These are phyloP conservation scores for Aspergillus affinis DNA, from an alignment of 495 filamentous ascomycete species.

Conservation along the genomic window DNA sequence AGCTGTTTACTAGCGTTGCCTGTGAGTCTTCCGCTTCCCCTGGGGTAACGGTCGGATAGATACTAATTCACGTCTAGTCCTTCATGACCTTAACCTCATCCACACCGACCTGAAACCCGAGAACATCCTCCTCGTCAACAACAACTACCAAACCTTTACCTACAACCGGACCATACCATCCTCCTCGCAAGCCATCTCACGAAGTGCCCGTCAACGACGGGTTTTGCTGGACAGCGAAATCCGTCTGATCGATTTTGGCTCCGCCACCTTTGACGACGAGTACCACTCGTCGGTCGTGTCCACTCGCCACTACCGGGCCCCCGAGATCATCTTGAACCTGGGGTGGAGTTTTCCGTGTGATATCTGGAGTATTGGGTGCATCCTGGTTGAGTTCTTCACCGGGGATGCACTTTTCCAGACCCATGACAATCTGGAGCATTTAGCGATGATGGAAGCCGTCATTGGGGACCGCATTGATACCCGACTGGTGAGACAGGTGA, in stretches of 20 bases:
- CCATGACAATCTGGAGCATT: slow-evolving; percentile 94
- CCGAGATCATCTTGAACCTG: slow-evolving; percentile 94
- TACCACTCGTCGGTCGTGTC: slow-evolving; percentile 98
- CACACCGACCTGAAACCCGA: slow-evolving; percentile 98
- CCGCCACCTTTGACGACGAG: slow-evolving; percentile 96
- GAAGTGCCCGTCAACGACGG: slow-evolving; percentile 80
- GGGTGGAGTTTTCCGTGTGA: slow-evolving; percentile 98
- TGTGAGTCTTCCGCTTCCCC: slow-evolving; percentile 59
- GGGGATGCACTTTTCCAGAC: slow-evolving; percentile 98
- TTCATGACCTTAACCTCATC: slow-evolving; percentile 96
- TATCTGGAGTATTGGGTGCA: slow-evolving; percentile 99
- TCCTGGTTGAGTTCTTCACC: slow-evolving; percentile 98
- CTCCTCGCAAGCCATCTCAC: slow-evolving; percentile 70
- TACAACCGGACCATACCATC: slow-evolving; percentile 95
- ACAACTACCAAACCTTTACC: slow-evolving; percentile 90
- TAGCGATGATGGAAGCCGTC: slow-evolving; percentile 99
- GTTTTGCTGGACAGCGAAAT: slow-evolving; percentile 96
- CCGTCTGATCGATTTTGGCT: slow-evolving; percentile 95
- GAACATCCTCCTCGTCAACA: slow-evolving; percentile 93
- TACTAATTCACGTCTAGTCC: slow-evolving; percentile 54
- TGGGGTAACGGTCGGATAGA: background rate
- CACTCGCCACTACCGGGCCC: slow-evolving; percentile 92
- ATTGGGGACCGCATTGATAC: slow-evolving; percentile 72
- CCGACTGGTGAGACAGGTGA: slow-evolving; percentile 71
- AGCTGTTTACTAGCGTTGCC: slow-evolving; percentile 96